Conservation (phyloP, 73 alveolate genomes). For the Tetrahymena thermophila region DNA sequence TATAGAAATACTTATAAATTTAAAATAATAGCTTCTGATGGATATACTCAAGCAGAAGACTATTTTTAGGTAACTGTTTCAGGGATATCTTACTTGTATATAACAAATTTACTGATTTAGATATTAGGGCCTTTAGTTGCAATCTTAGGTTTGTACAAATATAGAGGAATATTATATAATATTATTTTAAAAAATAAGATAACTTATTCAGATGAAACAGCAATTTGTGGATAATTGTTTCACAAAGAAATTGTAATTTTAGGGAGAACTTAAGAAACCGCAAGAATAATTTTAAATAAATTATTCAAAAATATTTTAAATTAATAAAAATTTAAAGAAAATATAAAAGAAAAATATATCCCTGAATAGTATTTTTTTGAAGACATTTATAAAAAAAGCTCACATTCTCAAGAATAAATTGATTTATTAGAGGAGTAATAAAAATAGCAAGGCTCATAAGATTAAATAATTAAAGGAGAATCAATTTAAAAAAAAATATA, state of each 20-base stretch:
- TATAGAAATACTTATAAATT: background rate
- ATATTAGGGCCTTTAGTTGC: background rate
- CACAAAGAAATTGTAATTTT: background rate
- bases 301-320: background rate
- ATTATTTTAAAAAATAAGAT: background rate
- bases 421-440: no score
- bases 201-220: background rate
- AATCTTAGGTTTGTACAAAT: background rate
- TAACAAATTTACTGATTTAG: background rate
- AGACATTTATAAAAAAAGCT: background rate
- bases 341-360: no score
- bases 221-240: background rate
- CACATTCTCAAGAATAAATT: no score
- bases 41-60: background rate
- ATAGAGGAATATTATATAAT: background rate
- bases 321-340: no score
- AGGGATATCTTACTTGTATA: background rate
- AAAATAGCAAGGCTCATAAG: no score
- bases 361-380: no score
- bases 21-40: background rate
- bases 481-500: no score
- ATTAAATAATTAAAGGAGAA: no score
- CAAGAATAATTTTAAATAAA: background rate
- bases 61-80: background rate
- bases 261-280: background rate